Evolutionary conservation across 1,139 yeast species (phyloP), one percentile per base, ranked within the genome.

Genomic region (Arxiozyma heterogenica): DNA sequence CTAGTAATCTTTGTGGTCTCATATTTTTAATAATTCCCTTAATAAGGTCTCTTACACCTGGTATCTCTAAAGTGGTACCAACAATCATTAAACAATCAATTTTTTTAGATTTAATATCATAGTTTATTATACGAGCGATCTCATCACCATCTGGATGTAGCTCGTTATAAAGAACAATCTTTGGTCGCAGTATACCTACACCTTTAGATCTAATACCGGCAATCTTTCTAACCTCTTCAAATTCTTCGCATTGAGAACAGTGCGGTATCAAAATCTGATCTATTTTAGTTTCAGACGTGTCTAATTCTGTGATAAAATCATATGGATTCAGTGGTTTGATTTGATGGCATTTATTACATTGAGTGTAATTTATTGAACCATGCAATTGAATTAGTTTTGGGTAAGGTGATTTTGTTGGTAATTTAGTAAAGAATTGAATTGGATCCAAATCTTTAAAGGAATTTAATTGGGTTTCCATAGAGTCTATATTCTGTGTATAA

Each of bases 81-180:
- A 86, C 91, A 47, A 89, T 86, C 22, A 89, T 73, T 53, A 89
- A 72, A 62, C 90, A 81, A 65, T 89, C 96, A 0, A 94, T 91
- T 58, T 75, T 79, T 49, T 80, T 71, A 7, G 34, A 23, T 60
- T 76, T 77, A 52, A 87, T 68, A 68, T 89, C 96, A 7, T 76
- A 71, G 57, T 79, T 83, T 6, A 90, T 78, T 1, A 91, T 84
- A 54, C 80, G 79, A 1, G 95, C 90, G 52, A 89, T 81, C 5
- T 83, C 78, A 57, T 89, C 96, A 49, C 91, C 84, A 65, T 88
- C 95, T 0, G 95, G 95, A 64, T 89, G 95, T 61, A 82, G 78
- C 66, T 89, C 96, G 56, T 93, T 93, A 66, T 89, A 89, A 46
- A 89, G 72, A 1, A 89, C 95, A 51, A 89, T 85, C 59, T 88